Conservation (phyloP, 345 rosid species). For the Salix koriyanagi region DNA sequence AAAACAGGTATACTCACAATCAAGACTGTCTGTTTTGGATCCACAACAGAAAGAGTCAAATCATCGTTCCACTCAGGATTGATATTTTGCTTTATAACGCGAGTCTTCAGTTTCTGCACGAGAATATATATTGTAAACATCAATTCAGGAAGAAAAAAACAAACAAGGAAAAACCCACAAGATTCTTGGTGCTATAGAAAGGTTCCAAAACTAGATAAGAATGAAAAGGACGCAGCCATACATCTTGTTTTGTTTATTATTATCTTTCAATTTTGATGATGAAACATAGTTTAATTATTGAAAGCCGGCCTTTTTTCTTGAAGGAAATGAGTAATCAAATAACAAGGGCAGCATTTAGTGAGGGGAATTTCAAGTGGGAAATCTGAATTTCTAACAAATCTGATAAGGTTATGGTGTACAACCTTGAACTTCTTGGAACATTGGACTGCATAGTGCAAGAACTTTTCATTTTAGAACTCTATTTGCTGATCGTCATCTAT, state of each 20-base stretch:
- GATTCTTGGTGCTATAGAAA: background rate
- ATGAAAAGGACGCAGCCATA: background rate
- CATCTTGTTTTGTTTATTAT: background rate
- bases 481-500: background rate
- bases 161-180: background rate
- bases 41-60: conserved; percentile 60
- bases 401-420: background rate
- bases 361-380: background rate
- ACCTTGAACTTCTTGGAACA: background rate
- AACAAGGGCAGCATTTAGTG: background rate
- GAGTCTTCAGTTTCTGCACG: conserved; percentile 74
- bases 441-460: background rate
- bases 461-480: background rate
- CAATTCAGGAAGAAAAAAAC: background rate
- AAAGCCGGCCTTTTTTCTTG: no score
- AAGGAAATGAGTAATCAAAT: background rate
- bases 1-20: conserved; percentile 42
- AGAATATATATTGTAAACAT: background rate
- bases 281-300: background rate
- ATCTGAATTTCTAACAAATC: background rate
- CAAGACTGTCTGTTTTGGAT: conserved; percentile 56
- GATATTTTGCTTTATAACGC: conserved; percentile 46
- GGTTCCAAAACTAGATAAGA: background rate
- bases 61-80: conserved; percentile 90
- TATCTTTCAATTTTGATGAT: background rate